Conservation (phyloP, 768 basidiomycete genomes). For the Chalciporus chontae region DNA sequence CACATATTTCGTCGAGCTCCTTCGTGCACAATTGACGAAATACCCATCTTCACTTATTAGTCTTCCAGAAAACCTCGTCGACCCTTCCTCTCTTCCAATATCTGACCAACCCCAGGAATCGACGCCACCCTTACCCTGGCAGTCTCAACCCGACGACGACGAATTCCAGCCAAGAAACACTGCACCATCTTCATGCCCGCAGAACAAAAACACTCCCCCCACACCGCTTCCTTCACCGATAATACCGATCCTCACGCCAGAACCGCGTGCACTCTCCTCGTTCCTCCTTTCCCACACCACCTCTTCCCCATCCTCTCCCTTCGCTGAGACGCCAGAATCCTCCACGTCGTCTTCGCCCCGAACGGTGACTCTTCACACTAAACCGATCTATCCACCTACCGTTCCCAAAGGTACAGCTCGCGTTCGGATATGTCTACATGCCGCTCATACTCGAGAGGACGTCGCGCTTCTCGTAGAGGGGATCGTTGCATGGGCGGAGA, state of each 20-base stretch:
- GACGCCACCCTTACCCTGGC: slow-evolving; percentile 3
- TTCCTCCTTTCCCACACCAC: slow-evolving; percentile 42
- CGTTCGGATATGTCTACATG: slow-evolving; percentile 85
- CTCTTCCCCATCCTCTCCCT: background rate
- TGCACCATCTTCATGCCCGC: background rate
- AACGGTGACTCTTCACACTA: slow-evolving; percentile 53
- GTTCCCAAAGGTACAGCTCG: slow-evolving; percentile 85
- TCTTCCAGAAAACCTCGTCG: slow-evolving; percentile 22
- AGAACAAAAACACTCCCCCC: background rate
- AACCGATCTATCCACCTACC: slow-evolving; percentile 83
- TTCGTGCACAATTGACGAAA: slow-evolving; percentile 29
- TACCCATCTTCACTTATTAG: slow-evolving; percentile 25
- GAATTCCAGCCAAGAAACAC: background rate
- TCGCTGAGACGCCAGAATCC: background rate
- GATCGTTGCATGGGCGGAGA: slow-evolving; percentile 39
- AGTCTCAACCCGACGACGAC: background rate
- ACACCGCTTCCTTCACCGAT: slow-evolving; percentile 48
- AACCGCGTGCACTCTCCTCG: slow-evolving; percentile 71
- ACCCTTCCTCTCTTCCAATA: background rate
- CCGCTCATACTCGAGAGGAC: slow-evolving; percentile 64
- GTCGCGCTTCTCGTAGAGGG: slow-evolving; percentile 54
- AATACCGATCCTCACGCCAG: slow-evolving; percentile 75
- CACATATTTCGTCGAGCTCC: slow-evolving; percentile 31
- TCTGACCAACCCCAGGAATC: background rate
- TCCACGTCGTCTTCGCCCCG: slow-evolving; percentile 5